Base-by-base conservation (phyloP, 2,329 filamentous ascomycete species). In the Fonsecaea multimorphosa region DNA sequence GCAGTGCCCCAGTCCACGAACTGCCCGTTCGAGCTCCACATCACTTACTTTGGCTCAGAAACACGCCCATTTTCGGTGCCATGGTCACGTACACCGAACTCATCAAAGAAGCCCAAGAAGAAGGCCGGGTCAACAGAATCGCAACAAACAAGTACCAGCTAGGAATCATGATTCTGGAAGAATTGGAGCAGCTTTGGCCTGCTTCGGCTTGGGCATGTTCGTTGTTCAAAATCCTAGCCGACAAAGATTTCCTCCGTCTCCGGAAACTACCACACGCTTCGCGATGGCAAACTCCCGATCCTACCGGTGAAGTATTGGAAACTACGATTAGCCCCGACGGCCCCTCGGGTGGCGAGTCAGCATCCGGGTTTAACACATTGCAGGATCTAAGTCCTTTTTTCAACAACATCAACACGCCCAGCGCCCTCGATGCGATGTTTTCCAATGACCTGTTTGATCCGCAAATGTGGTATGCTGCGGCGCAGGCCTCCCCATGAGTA, bases 111-210 rank as follows among this genome's bases (percentile, higher is more conserved):
- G 34, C 31, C 22, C 52, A n/a, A 22, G 34, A 55, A 14, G 22
- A 55, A 22, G 31, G 29, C 9, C 52, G 52, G n/a, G 29, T 31
- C n/a, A 7, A 31, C 16, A n/a, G 52, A 6, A 55, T 55, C 12
- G 52, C 52, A 6, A 34, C 34, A n/a, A 55, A 55, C 29, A 55
- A 55, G n/a, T 34, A 34, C 52, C 29, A 55, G 34, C 52, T 55
- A 3, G 52, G 52, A 9, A 31, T 22, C n/a, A 14, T 55, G 52
- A 34, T 55, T n/a, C 22, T 55, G 52, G 34, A 31, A 9, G 52
- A 55, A 29, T n/a, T 34, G 52, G 29, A 34, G 8, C 14, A 3
- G 14, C 34, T 34, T 22, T 55, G 52, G 52, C 31, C 31, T 34
- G 52, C 52, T 4, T 31, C 52, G 14, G 29, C 29, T 19, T 55